These are phyloP conservation scores for Phialophora tarda DNA, from an alignment of 2,329 filamentous ascomycete genomes.

Conservation along the genomic window DNA sequence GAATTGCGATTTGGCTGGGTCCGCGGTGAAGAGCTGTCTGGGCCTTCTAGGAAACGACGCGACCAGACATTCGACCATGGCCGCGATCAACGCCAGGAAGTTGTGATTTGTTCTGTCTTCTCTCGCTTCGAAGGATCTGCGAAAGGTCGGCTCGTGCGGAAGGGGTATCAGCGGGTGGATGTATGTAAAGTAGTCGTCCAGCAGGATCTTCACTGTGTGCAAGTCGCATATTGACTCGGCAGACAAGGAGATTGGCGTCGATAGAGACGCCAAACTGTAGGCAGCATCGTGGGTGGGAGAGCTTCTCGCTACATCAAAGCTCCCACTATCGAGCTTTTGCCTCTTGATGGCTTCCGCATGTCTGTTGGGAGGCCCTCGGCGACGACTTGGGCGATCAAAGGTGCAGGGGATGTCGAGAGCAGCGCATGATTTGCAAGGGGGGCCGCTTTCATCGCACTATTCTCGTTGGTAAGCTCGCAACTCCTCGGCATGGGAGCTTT, in stretches of 20 bases:
- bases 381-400: constrained; percentile 66
- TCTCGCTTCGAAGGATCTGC: constrained; percentile 50
- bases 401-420: constrained; percentile 71
- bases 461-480: constrained; percentile 25
- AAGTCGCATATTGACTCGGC: constrained; percentile 55
- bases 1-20: constrained; percentile 47
- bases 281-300: constrained; percentile 59
- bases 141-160: constrained; percentile 55
- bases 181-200: constrained; percentile 56
- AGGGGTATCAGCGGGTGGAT: constrained; percentile 55
- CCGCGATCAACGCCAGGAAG: constrained; percentile 53
- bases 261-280: constrained; percentile 58
- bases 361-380: constrained; percentile 69
- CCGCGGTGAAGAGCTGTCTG: constrained; percentile 48
- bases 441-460: constrained; percentile 69
- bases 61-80: constrained; percentile 53
- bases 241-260: constrained; percentile 55
- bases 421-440: constrained; percentile 69
- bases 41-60: constrained; percentile 54
- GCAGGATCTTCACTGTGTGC: constrained; percentile 47
- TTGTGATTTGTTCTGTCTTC: constrained; percentile 51
- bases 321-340: constrained; percentile 54
- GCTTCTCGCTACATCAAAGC: constrained; percentile 29
- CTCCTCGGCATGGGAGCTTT: background rate
- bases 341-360: constrained; percentile 72